Base-by-base conservation (phyloP, 73 alveolate species). In the Stentor coeruleus region DNA sequence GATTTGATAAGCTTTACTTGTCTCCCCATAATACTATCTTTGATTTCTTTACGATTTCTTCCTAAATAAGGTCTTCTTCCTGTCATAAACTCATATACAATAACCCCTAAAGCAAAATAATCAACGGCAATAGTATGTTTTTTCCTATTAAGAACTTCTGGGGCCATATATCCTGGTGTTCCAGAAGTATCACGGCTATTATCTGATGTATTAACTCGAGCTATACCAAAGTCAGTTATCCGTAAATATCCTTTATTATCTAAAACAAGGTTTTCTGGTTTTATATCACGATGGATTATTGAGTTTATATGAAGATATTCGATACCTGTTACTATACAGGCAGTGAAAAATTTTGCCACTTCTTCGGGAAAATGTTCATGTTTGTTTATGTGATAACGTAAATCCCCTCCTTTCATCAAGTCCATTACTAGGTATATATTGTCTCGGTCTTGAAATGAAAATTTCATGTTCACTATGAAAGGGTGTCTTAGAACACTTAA, bases 261-360 rank as follows among this genome's bases (percentile, higher is more conserved):
- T n/a, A n/a, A n/a, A n/a, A n/a, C n/a, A n/a, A 96, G 77, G 77
- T 96, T 96, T 87, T 96, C 99, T 38, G 99, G 99, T 77, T 96
- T 96, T 35, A 96, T 90, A 82, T 96, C 99, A 86, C 98, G 84
- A 81, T 96, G 99, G 33, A 96, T 91, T 2, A 95, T 91, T 74
- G 89, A 85, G 37, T 96, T 92, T 38, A 85, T 85, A 80, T 96
- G 98, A 84, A 96, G 81, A 81, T 96, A 96, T 42, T 94, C 98
- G 33, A 92, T 74, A 3, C 93, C 93, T n/a, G 83, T 28, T 15
- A 92, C 59, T 3, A 92, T 58, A 38, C 96, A 90, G 2, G 91
- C 96, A 38, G 93, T 74, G 38, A 96, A 87, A 81, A 93, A 92
- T 74, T 87, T 84, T 33, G 89, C 87, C 57, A 76, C 85, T 74